Conservation (phyloP, 345 rosid species). For the Erysimum cheiranthoides region DNA sequence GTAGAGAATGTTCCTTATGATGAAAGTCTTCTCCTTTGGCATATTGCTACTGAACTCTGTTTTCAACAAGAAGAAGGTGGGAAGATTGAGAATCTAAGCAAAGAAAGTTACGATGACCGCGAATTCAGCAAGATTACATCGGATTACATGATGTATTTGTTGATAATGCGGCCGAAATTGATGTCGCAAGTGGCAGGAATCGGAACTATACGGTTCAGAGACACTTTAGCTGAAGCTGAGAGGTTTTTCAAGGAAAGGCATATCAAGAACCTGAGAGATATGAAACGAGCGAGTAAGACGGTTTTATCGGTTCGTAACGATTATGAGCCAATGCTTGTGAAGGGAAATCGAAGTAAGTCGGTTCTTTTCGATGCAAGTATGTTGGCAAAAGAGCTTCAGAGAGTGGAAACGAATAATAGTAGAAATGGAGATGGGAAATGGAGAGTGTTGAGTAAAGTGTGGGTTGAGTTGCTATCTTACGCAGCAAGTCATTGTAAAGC, state of each 20-base stretch:
- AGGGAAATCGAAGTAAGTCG: constrained; percentile 42
- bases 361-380: constrained; percentile 41
- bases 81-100: neutral
- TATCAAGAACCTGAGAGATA: neutral
- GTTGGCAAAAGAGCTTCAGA: constrained; percentile 36
- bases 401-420: neutral
- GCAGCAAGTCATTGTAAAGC: constrained; percentile 48
- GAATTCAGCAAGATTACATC: constrained; percentile 45
- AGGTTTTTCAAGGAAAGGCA: constrained; percentile 34
- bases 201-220: constrained; percentile 38
- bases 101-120: neutral
- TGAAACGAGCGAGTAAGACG: constrained; percentile 18
- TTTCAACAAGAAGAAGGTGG: constrained; percentile 4
- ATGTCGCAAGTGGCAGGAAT: constrained; percentile 46
- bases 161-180: constrained; percentile 46
- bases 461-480: constrained; percentile 51
- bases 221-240: constrained; percentile 38
- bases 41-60: constrained; percentile 47
- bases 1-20: constrained; percentile 44
- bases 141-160: constrained; percentile 54
- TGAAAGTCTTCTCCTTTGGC: constrained; percentile 45
- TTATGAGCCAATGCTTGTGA: constrained; percentile 8
- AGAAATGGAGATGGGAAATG: constrained; percentile 37
- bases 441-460: constrained; percentile 47
- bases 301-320: neutral